Evolutionary conservation across 129 eudicot species (phyloP), one percentile per base, ranked within the genome.

Genomic region (Artemisia argyi): DNA sequence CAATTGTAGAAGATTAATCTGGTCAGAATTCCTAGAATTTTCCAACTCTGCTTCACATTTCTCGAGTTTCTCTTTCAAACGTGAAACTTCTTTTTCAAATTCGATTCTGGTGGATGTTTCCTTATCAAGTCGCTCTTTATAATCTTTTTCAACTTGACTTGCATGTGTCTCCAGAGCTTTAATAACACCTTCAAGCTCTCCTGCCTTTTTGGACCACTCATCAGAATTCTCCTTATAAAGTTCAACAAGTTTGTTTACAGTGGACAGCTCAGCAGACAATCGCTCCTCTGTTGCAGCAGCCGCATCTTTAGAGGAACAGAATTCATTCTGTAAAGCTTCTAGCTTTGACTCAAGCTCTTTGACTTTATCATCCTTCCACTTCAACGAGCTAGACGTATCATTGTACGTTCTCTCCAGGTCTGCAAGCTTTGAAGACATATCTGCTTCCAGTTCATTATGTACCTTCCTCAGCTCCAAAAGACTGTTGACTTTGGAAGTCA

Each of bases 181-280:
- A 64, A 94, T 83, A 46, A 90, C 99, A 75, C 96, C 99, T 79
- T 94, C 97, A n/a, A 94, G 96, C 76, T 90, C 99, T 73, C 91
- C 96, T 54, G 99, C 89, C 83, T 94, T 94, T 75, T 88, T 94
- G 65, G 99, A 94, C 96, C 96, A 94, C 72, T 94, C 99, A 51
- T 90, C 94, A 13, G 96, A 78, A 70, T 87, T 94, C 88, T 94
- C 99, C 70, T 90, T 94, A 68, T 94, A 94, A 5, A 94, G 80
- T 18, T 88, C 96, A 53, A 77, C 91, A 71, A 94, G 99, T 78
- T 90, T 94, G 64, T 85, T 83, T 55, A 91, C 89, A 60, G 99
- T 95, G 15, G 95, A 55, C 10, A 95, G 79, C 82, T 95, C 99
- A 18, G 88, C 86, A 64, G 87, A 78, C 75, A 82, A 81, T 15